Conservation (phyloP, 2,329 filamentous ascomycete species). For the Cercospora berteroae region DNA sequence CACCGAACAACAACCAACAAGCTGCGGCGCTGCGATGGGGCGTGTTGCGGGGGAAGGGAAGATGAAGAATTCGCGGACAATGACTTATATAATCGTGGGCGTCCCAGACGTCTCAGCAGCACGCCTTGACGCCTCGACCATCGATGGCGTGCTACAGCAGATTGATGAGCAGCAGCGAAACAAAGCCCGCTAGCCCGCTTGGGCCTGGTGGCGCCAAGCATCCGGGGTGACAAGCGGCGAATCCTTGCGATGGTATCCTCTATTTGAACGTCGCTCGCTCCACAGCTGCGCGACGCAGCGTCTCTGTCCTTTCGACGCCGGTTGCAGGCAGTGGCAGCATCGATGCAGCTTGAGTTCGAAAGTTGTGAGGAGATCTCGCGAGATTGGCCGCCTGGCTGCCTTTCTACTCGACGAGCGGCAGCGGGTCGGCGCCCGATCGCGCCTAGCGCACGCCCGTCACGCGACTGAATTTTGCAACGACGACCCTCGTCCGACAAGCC, state of each 20-base stretch:
- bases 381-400: background rate
- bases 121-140: background rate
- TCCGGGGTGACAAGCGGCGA: background rate
- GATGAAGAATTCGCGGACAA: background rate
- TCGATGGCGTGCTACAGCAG: background rate
- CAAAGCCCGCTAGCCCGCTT: background rate
- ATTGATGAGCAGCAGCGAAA: background rate
- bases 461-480: background rate
- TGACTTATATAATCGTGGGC: slow-evolving; percentile 2
- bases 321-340: no score
- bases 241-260: background rate
- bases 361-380: slow-evolving; percentile 10
- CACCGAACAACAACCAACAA: background rate
- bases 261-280: slow-evolving; percentile 3
- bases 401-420: background rate
- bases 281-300: background rate
- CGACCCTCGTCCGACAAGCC: background rate
- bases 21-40: background rate
- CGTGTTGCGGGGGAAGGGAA: background rate
- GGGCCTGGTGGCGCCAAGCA: background rate
- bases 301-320: background rate
- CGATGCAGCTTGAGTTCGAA: slow-evolving; percentile 18
- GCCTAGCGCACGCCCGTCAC: background rate
- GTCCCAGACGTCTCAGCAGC: background rate
- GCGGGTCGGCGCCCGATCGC: background rate